Base-by-base conservation (phyloP, 768 basidiomycete species). In the Termitomyces sp. region DNA sequence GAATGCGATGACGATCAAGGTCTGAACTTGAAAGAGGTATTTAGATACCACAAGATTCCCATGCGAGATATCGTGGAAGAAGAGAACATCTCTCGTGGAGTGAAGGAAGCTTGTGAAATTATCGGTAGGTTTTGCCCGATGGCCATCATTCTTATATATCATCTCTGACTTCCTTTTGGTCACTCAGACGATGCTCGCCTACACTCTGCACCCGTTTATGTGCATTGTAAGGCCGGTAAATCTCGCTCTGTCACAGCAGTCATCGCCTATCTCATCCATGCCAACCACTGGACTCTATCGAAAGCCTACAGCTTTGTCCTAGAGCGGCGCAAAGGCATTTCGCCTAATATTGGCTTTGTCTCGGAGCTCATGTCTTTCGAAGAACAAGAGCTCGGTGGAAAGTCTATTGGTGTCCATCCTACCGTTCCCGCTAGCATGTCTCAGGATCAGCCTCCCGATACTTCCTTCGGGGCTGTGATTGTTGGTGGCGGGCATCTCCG, bases 41-140 rank as follows among this genome's bases (percentile, higher is more conserved):
- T 98, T 68, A 82, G 82, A 62, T 98, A 98, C 68, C 73, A 82
- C 46, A 87, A 84, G 64, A 89, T 98, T 42, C 90, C 94, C 8
- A 95, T 98, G 91, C 77, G 93, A 60, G 95, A 98, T 73, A 94
- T 86, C 3, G 92, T 98, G 14, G 95, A 98, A 68, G 96, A 98
- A 71, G 90, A 91, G 58, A 88, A 89, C 53, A 89, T 98, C 40
- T 80, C 83, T 5, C 79, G 76, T 50, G 91, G 91, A 9, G 83
- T 98, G 44, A 79, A 84, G 49, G 89, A 94, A 64, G 91, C 87
- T 44, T 97, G 94, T 67, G 81, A 89, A 44, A 84, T 89, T 53
- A 77, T 97, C 50, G 94, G 94, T 96, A 69, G 69, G 89, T 75
- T 35, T 48, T 44, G 23, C 28, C 40, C 28, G 19, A 19, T 50